Percentiles rank a stretch among this genome's conserved stretches.
Conservation (phyloP, 2,329 filamentous ascomycete genomes). For the Raffaelea ambrosiae region DNA sequence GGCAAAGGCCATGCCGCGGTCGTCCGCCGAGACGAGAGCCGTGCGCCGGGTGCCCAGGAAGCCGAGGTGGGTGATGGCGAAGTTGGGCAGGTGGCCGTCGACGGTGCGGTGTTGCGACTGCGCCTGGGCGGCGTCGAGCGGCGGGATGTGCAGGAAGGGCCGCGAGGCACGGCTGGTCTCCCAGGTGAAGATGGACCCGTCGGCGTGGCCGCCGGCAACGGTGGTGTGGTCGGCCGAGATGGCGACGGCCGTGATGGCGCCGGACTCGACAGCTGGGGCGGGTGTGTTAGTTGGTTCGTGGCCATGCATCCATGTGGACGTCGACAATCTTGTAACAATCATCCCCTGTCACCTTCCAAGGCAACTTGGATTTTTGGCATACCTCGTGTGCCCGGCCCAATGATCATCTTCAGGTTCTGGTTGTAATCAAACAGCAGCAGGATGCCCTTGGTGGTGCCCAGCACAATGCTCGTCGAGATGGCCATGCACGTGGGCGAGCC, state of each 20-base stretch:
- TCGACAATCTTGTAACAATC: too few relatives aligned
- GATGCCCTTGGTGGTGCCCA: conserved; percentile 91
- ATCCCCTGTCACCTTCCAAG: too few relatives aligned
- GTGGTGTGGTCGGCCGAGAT: conserved; percentile 92
- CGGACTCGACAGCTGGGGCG: conserved; percentile 71
- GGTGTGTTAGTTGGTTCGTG: background rate
- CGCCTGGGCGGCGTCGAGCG: conserved; percentile 48
- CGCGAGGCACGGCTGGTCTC: conserved; percentile 74
- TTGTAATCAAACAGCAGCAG: conserved; percentile 96
- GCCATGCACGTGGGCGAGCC: conserved; percentile 83
- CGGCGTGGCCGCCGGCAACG: conserved; percentile 80
- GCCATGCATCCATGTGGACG: too few relatives aligned
- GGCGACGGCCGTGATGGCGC: conserved; percentile 76
- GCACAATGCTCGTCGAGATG: conserved; percentile 77
- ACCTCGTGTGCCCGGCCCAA: conserved; percentile 89
- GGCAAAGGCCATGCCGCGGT: conserved; percentile 95
- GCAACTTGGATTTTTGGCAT: conserved; percentile 18
- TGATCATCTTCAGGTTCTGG: conserved; percentile 87
- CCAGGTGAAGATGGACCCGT: conserved; percentile 94
- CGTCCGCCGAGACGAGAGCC: conserved; percentile 88
- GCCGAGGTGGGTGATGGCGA: conserved; percentile 79
- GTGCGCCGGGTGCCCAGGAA: conserved; percentile 92
- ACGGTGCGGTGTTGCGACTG: conserved; percentile 46
- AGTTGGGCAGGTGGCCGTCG: conserved; percentile 76
- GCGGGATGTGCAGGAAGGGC: conserved; percentile 81